Evolutionary conservation across 106 monocot genomes (phyloP).

Genomic region (Allium fistulosum): DNA sequence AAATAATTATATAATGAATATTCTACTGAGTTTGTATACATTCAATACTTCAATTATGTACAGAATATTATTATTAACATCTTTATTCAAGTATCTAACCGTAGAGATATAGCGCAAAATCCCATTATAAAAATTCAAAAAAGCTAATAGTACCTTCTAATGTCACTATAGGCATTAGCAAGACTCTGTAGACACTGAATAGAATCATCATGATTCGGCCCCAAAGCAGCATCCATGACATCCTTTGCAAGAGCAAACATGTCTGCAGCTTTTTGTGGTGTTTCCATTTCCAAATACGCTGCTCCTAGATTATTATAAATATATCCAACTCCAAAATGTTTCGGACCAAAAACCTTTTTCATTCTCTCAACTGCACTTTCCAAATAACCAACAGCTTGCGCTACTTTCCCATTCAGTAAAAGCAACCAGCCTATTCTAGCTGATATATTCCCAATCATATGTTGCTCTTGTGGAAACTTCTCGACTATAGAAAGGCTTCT

Average conservation of each 20-base stretch:
- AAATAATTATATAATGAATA: too few relatives aligned
- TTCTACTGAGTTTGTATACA: too few relatives aligned
- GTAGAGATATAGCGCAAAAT: neutral
- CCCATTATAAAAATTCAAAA: neutral
- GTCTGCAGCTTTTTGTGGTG: slow-evolving; percentile 88
- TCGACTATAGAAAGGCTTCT: slow-evolving; percentile 42
- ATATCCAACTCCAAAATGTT: slow-evolving; percentile 89
- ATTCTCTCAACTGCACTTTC: slow-evolving; percentile 82
- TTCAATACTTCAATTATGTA: too few relatives aligned
- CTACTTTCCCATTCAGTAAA: slow-evolving; percentile 58
- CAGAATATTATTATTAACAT: neutral
- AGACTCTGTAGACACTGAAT: slow-evolving; percentile 85
- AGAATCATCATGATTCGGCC: slow-evolving; percentile 77
- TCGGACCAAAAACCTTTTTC: slow-evolving; percentile 87
- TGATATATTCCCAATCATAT: slow-evolving; percentile 57
- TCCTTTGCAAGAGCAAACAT: slow-evolving; percentile 98
- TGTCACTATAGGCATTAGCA: slow-evolving; percentile 83
- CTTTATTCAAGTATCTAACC: neutral
- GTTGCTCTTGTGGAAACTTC: slow-evolving; percentile 51
- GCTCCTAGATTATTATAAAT: slow-evolving; percentile 93
- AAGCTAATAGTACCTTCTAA: slow-evolving; percentile 48
- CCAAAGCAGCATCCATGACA: slow-evolving; percentile 80
- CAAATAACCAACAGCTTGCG: slow-evolving; percentile 53
- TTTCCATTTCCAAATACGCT: slow-evolving; percentile 79
- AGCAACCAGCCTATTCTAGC: slow-evolving; percentile 76